Evolutionary conservation across 495 filamentous ascomycete genomes (phyloP), one percentile per base, ranked within the genome.

Genomic region (Hyaloscypha finlandica): DNA sequence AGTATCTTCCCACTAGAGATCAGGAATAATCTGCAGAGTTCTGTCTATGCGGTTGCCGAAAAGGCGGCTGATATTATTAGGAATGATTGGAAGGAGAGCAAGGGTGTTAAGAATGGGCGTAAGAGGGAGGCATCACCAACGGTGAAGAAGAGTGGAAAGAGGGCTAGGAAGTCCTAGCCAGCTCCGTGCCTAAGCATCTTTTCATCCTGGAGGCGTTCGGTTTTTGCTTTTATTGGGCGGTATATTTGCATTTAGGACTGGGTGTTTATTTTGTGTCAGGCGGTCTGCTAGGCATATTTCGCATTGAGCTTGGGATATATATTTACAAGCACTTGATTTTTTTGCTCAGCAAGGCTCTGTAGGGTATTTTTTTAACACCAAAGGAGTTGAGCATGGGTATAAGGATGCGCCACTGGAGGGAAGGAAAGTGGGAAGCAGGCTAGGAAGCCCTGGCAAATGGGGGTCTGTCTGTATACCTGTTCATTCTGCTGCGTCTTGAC

Each of bases 21-120:
- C 19, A 67, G 69, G n/a, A 83, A 79, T 0, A 84, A 86, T 72
- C 81, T 85, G 42, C 74, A 78, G 70, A 76, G 78, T 6, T 74
- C 74, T 2, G 82, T 85, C 11, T 86, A 85, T 74, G 83, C 84
- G 0, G 76, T 86, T 19, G 85, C 82, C 0, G 85, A 88, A 74
- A 71, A 78, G 66, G 84, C 81, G 22, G 81, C 82, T 3, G 84
- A 85, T 61, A 32, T 85, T 9, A 83, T 86, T 67, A 85, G 84
- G 74, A 76, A 61, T n/a, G 63, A 65, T 19, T 59, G 53, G 29
- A 16, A 59, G 56, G n/a, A 59, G 56, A 19, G 6, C 6, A 29
- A 32, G 8, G 53, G 53, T 16, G 16, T 56, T 8, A 56, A 32
- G 53, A 56, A 31, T 6, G 53, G 53, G 53, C 6, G 6, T 11